phyloP scores from a whole-genome alignment of 2,329 filamentous ascomycete genomes.

The Scedosporium minutisporum region DNA sequence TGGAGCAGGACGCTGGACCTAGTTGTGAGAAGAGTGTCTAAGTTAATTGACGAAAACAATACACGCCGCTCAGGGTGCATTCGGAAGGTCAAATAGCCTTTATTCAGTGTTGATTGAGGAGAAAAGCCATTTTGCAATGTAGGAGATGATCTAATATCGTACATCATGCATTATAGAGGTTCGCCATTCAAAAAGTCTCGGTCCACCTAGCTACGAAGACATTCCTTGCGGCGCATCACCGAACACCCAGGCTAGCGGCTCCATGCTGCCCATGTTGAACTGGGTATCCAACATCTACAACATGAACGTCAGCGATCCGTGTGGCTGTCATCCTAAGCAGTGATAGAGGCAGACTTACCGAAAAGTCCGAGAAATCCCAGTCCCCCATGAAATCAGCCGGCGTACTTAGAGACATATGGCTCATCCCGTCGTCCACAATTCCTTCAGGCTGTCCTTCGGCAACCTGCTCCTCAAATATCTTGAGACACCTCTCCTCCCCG shows the following conservation, averaged over 20 bases:
- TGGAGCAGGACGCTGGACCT: too few relatives aligned
- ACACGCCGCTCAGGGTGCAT: too few relatives aligned
- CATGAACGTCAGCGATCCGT: background rate
- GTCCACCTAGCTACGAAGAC: too few relatives aligned
- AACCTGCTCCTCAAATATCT: slow-evolving; percentile 21
- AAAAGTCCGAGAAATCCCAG: slow-evolving; percentile 16
- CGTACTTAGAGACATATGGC: background rate
- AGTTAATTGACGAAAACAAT: too few relatives aligned
- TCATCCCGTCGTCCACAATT: background rate
- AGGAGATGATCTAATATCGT: too few relatives aligned
- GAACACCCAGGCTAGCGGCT: background rate
- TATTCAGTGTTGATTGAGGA: too few relatives aligned
- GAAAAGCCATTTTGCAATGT: too few relatives aligned
- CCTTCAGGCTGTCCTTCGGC: slow-evolving; percentile 11
- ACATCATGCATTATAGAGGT: too few relatives aligned
- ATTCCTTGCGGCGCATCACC: background rate
- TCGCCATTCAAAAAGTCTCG: too few relatives aligned
- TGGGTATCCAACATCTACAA: background rate
- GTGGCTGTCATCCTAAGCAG: background rate
- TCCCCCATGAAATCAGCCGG: slow-evolving; percentile 6
- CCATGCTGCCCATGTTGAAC: background rate
- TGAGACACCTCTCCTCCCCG: slow-evolving; percentile 21
- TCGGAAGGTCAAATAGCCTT: too few relatives aligned
- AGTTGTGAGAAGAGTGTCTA: too few relatives aligned
- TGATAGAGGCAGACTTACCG: slow-evolving; percentile 11